Evolutionary conservation across 1,284 basidiomycete species (phyloP).

Genomic region (Ustilago xerochloae): DNA sequence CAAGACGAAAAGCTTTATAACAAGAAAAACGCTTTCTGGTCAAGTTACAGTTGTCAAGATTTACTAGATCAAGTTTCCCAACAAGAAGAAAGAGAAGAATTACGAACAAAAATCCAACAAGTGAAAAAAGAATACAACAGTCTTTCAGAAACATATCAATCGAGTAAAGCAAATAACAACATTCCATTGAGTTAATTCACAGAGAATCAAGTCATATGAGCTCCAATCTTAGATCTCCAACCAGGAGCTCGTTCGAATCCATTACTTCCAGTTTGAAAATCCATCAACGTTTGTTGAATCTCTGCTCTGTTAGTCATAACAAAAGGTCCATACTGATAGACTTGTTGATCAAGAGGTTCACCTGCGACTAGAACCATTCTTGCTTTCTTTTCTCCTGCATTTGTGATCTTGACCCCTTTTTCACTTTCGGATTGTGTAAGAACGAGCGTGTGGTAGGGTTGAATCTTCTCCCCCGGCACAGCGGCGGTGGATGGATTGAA

Average conservation of each 20-base stretch:
- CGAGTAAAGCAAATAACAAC: background rate
- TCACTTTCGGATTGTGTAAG: constrained; percentile 71
- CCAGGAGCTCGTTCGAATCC: constrained; percentile 90
- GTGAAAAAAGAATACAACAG: constrained; percentile 9
- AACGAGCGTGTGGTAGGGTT: constrained; percentile 80
- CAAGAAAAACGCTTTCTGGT: constrained; percentile 13
- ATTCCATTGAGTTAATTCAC: constrained; percentile 10
- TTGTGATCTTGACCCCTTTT: constrained; percentile 76
- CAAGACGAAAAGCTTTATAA: constrained; percentile 12
- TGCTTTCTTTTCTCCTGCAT: constrained; percentile 35
- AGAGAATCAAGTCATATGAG: constrained; percentile 11
- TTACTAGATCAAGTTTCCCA: constrained; percentile 5
- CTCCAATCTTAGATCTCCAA: constrained; percentile 83
- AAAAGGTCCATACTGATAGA: constrained; percentile 81
- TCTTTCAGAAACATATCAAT: constrained; percentile 14
- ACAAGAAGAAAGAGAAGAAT: background rate
- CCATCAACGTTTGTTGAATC: constrained; percentile 82
- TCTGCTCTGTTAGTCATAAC: constrained; percentile 85
- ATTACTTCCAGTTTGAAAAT: constrained; percentile 83
- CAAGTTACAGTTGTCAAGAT: background rate
- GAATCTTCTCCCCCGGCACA: constrained; percentile 65
- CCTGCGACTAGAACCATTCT: constrained; percentile 75
- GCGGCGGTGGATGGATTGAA: constrained; percentile 6
- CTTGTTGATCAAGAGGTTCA: constrained; percentile 86
- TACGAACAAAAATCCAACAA: background rate